Evolutionary conservation across 2,329 filamentous ascomycete species (phyloP), one percentile per base, ranked within the genome.

Genomic region (Aspergillus sp.): DNA sequence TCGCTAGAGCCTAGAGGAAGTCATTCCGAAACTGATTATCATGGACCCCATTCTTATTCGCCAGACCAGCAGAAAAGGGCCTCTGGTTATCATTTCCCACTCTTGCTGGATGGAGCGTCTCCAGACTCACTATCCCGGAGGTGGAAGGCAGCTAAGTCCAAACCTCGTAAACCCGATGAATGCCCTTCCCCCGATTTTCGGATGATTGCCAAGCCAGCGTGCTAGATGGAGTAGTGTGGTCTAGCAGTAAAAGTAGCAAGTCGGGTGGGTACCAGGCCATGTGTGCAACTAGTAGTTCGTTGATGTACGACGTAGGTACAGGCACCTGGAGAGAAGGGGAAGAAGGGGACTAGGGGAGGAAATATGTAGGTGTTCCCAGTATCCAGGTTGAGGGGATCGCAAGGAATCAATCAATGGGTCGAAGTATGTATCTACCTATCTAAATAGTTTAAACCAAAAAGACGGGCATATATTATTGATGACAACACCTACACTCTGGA

Each of bases 11-110:
- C 56, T 28, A 53, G 38, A 36, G 39, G 47, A 57, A 48, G 25
- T 52, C 25, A 25, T 50, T 55, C 25, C 36, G 32, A 58, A 53
- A 47, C 21, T 59, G 32, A 43, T 52, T 58, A 36, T 52, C 32
- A 52, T 52, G 55, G 32, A 36, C 21, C n/a, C 13, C 45, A 17
- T 52, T 19, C 55, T 58, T 39, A 58, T 58, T 58, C 48, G 55
- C 36, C 45, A 28, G 7, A 28, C 45, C 45, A 48, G 13, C 10
- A 19, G 43, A 47, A 21, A 21, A 21, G 19, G 12, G 43, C 19
- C 19, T 21, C 17, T 21, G 43, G 45, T 15, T 25, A 49, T 28
- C 45, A 28, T 30, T 23, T 15, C 45, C 45, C 21, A 10, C 28
- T 25, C 28, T 25, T 23, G 45, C 23, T 48, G 15, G 7, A 48